These are phyloP conservation scores for Thielaviopsis populi DNA, from an alignment of 2,329 filamentous ascomycete genomes.

Conservation along the genomic window DNA sequence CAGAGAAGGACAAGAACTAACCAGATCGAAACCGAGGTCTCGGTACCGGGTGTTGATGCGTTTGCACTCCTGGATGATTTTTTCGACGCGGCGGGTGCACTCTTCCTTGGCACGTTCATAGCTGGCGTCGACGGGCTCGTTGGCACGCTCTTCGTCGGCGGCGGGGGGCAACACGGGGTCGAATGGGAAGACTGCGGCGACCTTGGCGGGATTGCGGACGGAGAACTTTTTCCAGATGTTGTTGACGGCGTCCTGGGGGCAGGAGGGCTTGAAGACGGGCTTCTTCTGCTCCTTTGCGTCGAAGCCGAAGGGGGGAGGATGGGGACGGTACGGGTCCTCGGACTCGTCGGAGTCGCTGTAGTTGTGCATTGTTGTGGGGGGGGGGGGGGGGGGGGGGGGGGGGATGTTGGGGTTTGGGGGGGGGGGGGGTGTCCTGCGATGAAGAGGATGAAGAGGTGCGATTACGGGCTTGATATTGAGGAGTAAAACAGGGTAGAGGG, in stretches of 20 bases:
- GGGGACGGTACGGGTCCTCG: constrained; percentile 30
- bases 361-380: constrained; percentile 26
- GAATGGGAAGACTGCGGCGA: constrained; percentile 49
- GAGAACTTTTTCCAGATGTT: constrained; percentile 49
- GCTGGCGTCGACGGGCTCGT: constrained; percentile 43
- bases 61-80: constrained; percentile 50
- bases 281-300: constrained; percentile 31
- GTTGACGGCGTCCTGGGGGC: constrained; percentile 52
- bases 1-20: constrained; percentile 27
- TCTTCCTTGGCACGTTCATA: constrained; percentile 50
- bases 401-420: not conserved
- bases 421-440: no score
- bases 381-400: not conserved
- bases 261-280: constrained; percentile 42
- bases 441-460: no score
- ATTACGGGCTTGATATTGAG: no score
- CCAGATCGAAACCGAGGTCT: constrained; percentile 45
- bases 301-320: constrained; percentile 22
- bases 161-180: constrained; percentile 40
- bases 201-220: constrained; percentile 46
- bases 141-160: constrained; percentile 34
- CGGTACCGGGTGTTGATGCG: constrained; percentile 68
- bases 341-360: constrained; percentile 38
- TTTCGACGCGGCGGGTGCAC: constrained; percentile 46
- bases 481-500: no score